Conservation (phyloP, 495 filamentous ascomycete genomes). For the Amphirosellinia nigrospora region DNA sequence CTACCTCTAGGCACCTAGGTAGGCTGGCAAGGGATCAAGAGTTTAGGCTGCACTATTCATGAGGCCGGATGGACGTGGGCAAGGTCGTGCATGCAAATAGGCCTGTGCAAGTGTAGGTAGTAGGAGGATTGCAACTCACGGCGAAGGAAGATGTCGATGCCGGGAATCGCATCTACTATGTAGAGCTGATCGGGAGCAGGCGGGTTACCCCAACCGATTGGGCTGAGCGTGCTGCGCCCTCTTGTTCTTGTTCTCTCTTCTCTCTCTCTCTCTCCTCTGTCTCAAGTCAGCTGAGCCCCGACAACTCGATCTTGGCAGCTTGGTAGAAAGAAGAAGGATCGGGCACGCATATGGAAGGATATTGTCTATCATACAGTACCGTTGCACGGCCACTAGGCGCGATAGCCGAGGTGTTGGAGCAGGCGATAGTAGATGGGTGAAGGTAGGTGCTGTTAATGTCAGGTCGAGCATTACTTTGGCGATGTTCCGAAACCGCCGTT, state of each 20-base stretch:
- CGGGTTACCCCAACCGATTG: neutral
- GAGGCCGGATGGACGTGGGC: too few relatives aligned
- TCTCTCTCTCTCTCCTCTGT: neutral
- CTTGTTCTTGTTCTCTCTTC: too few relatives aligned
- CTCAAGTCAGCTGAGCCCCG: neutral
- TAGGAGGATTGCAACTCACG: neutral
- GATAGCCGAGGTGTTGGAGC: neutral
- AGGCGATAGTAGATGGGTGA: neutral
- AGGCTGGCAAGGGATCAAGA: neutral
- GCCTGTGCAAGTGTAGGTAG: neutral
- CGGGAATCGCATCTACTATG: neutral
- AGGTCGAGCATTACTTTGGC: neutral
- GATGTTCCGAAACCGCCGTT: neutral
- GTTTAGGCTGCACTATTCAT: neutral
- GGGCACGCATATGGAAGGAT: neutral
- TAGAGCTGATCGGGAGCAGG: neutral
- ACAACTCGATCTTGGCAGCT: neutral
- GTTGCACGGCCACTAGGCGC: neutral
- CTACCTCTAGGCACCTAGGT: too few relatives aligned
- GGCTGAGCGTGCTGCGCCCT: neutral
- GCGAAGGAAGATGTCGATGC: neutral
- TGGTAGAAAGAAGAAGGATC: neutral
- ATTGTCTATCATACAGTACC: neutral
- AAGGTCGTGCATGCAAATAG: neutral
- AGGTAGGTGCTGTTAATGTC: neutral